These are phyloP conservation scores for Lithocarpus polystachyus DNA, from an alignment of 306 rosid species.

Conservation along the genomic window DNA sequence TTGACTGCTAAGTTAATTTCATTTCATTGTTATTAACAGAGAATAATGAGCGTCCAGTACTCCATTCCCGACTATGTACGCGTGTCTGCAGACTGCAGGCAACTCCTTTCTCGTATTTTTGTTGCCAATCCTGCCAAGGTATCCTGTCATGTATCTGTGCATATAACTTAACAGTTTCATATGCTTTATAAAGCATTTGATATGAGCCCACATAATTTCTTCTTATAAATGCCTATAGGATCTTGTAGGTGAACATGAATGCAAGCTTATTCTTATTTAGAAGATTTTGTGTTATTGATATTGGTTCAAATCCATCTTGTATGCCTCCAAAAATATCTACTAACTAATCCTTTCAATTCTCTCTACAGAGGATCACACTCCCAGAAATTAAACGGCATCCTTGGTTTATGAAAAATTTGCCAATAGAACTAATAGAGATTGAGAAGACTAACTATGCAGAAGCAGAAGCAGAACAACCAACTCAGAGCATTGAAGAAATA, in stretches of 20 bases:
- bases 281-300: not conserved
- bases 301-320: not conserved
- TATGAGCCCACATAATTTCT: not conserved
- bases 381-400: conserved; percentile 79
- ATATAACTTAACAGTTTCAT: not conserved
- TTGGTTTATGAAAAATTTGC: conserved; percentile 76
- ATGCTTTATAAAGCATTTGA: not conserved
- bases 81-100: conserved; percentile 64
- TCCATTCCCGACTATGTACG: conserved; percentile 80
- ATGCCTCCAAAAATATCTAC: not conserved
- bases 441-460: conserved; percentile 40
- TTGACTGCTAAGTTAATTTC: not conserved
- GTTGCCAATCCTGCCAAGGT: conserved; percentile 83
- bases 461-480: conserved; percentile 31
- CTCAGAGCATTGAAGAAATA: conserved; percentile 69
- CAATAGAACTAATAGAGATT: conserved; percentile 56
- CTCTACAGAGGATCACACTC: conserved; percentile 62
- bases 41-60: conserved; percentile 70
- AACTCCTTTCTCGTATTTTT: conserved; percentile 67
- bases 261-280: not conserved
- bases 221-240: not conserved
- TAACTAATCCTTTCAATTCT: not conserved
- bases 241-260: not conserved
- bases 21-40: conserved; percentile 53
- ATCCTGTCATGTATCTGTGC: not conserved